Base-by-base conservation (phyloP, 345 rosid species). In the Gossypium sturtianum region DNA sequence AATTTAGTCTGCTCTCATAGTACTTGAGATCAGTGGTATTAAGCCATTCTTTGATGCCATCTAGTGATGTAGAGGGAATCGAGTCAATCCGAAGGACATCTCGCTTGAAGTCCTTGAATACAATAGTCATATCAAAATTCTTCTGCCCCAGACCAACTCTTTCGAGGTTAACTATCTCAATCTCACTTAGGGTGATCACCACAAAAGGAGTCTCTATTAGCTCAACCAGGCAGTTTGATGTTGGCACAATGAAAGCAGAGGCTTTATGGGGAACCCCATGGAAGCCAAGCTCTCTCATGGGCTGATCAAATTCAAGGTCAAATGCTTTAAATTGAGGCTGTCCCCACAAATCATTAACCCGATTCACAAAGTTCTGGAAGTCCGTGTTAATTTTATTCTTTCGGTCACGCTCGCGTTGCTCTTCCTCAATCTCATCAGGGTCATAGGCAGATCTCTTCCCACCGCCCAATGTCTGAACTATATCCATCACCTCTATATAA, bases 391-490 rank as follows among this genome's bases (percentile, higher is more conserved):
- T 81, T 47, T 84, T 86, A 44, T 82, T 82, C 79, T 87, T 87
- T n/a, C 85, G 54, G 45, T 74, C 83, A 22, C 82, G 78, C 75
- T 87, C 90, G 2, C 85, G 82, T 27, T 87, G 88, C 52, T 87
- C 88, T 81, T 87, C 88, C 60, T 87, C 86, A n/a, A 87, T 81
- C 81, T 87, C 90, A 69, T 84, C 90, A 0, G 86, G 90, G 79
- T 87, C 90, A 76, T 87, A 81, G 74, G 86, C 83, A 56, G 90
- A 87, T 71, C 90, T 75, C 80, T 81, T 83, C 22, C 81, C 85
- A 57, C 90, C 90, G 27, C 88, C 90, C 41, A 84, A 17, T 49
- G 83, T 87, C 79, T 83, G 90, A 2, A 84, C 88, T 58, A 76
- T 68, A 66, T 87, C 90, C 82, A 87, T 87, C 59, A 87, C 90